These are phyloP conservation scores for Tympanopsis confertula DNA, from an alignment of 2,329 filamentous ascomycete species.

Conservation along the genomic window DNA sequence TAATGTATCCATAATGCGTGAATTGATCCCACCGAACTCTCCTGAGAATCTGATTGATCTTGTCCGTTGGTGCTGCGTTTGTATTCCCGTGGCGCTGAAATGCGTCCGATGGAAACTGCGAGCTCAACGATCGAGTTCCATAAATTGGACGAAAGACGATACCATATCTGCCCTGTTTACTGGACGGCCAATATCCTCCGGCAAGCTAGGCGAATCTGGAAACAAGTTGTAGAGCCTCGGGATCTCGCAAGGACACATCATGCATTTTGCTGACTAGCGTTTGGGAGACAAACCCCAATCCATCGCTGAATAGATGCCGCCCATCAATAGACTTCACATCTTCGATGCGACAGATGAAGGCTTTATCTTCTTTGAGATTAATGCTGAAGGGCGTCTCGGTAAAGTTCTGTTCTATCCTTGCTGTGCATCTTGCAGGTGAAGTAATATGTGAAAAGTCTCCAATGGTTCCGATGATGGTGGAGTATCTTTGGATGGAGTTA, in stretches of 20 bases:
- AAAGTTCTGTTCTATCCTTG: slow-evolving; percentile 46
- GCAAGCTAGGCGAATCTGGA: slow-evolving; percentile 46
- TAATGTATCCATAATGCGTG: slow-evolving; percentile 25
- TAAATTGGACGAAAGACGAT: slow-evolving; percentile 50
- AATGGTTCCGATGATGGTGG: slow-evolving; percentile 27
- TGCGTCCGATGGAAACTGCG: slow-evolving; percentile 42
- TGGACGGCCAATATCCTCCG: slow-evolving; percentile 34
- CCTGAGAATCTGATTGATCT: slow-evolving; percentile 37
- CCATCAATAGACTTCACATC: slow-evolving; percentile 25
- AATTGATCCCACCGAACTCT: slow-evolving; percentile 33
- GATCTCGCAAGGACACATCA: slow-evolving; percentile 23
- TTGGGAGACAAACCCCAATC: slow-evolving; percentile 43
- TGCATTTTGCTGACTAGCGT: slow-evolving; percentile 35
- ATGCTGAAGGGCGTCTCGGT: slow-evolving; percentile 42
- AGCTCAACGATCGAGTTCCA: slow-evolving; percentile 35
- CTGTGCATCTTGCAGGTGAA: slow-evolving; percentile 44
- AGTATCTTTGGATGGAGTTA: slow-evolving; percentile 16
- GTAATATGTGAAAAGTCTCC: slow-evolving; percentile 37
- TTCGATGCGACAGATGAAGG: slow-evolving; percentile 10
- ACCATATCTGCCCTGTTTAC: slow-evolving; percentile 43
- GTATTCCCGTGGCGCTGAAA: slow-evolving; percentile 37
- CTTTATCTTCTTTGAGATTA: slow-evolving; percentile 12
- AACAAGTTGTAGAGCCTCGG: slow-evolving; percentile 29
- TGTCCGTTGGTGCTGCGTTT: slow-evolving; percentile 38
- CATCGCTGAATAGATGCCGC: slow-evolving; percentile 43